Evolutionary conservation across 2,329 filamentous ascomycete genomes (phyloP), one percentile per base, ranked within the genome.

Genomic region (Ceratocystis papillata): DNA sequence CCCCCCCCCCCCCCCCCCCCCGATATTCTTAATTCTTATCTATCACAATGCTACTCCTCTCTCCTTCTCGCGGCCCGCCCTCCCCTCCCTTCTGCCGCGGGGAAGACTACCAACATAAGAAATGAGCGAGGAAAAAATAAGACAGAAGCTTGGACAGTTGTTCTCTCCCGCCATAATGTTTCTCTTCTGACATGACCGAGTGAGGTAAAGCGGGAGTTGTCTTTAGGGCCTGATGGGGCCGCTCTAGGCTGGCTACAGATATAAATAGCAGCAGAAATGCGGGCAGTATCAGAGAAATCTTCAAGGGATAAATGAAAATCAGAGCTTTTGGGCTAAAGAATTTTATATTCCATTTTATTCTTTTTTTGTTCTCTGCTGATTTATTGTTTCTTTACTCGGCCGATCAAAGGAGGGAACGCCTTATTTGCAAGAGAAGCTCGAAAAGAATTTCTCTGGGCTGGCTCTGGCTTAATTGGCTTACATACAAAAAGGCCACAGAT

Each of bases 121-220:
- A 22, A 48, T 22, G n/a, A 48, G 2, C 50, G 12, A 37, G 55
- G 12, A 20, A 59, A 37, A 59, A 59, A 8, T n/a, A 59, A 30
- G 55, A 59, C 30, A 37, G 55, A 59, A 59, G 55, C 55, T 59
- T 59, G 55, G 55, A 59, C 30, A 25, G 25, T 25, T 37, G 17
- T 28, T 28, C 17, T 30, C 28, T 33, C 28, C 55, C 28, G 25
- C 28, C 8, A 20, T 20, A 5, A 37, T 59, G 55, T 59, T 33
- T 59, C 55, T 37, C 28, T 59, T 59, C 55, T 59, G 55, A 59
- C 55, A 59, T n/a, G 55, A 37, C 55, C 55, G 22, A 59, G 22
- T 57, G 55, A 59, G 53, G 55, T 37, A 17, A 59, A 37, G 55
- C 55, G 55, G 55, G 55, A 37, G 55, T 59, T 59, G n/a, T 41